phyloP scores from a whole-genome alignment of 345 rosid species.

The Draba incana region DNA sequence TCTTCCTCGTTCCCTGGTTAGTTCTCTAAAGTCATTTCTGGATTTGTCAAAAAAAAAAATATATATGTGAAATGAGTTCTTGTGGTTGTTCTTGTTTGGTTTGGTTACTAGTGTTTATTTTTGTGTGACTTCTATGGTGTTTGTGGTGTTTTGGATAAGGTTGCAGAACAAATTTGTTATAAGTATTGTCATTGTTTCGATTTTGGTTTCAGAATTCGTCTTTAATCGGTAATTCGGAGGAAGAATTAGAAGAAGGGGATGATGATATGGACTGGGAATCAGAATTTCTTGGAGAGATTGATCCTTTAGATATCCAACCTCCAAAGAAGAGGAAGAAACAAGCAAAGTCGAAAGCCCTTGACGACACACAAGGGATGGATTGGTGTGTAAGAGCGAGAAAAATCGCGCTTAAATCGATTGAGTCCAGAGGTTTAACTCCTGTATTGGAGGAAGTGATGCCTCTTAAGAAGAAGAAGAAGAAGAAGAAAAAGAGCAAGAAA shows the following conservation, averaged over 20 bases:
- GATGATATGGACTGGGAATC: conserved; percentile 60
- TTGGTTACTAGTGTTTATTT: background rate
- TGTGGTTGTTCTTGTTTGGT: background rate
- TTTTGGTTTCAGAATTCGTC: conserved; percentile 26
- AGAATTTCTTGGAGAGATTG: conserved; percentile 75
- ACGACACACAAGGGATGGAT: conserved; percentile 76
- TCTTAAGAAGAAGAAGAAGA: conserved; percentile 56
- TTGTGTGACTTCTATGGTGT: conserved; percentile 13
- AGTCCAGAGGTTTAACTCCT: conserved; percentile 64
- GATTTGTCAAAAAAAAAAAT: background rate
- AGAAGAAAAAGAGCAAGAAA: conserved; percentile 55
- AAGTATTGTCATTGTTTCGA: background rate
- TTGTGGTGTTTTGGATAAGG: conserved; percentile 35
- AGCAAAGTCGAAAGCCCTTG: conserved; percentile 48
- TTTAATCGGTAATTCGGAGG: conserved; percentile 37
- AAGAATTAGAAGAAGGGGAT: conserved; percentile 41
- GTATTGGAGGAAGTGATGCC: conserved; percentile 57
- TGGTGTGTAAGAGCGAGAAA: conserved; percentile 90
- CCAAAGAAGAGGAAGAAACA: conserved; percentile 68
- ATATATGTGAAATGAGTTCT: conserved; percentile 1
- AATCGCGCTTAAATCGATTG: conserved; percentile 73
- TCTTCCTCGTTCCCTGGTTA: conserved; percentile 36
- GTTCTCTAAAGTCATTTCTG: background rate
- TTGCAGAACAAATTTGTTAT: background rate
- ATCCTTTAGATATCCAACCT: conserved; percentile 59